Evolutionary conservation across 2,329 filamentous ascomycete genomes (phyloP), one percentile per base, ranked within the genome.

Genomic region (Chaetomium strumarium): DNA sequence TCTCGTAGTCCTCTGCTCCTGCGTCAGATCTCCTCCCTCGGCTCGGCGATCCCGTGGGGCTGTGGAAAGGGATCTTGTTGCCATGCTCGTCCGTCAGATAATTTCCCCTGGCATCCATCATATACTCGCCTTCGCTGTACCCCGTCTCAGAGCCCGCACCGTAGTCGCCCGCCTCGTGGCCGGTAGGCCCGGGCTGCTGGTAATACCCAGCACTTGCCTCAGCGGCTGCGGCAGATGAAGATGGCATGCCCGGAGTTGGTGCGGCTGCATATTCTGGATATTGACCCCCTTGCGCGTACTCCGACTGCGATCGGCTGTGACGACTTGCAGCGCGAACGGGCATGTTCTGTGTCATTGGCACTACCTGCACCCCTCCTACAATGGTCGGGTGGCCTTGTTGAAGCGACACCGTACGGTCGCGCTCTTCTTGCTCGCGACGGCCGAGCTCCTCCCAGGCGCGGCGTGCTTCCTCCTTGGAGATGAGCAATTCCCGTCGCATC

Each of bases 391-490:
- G 84, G 7, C 93, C 93, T 57, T 88, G 86, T 63, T 93, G 85
- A 20, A 99, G 75, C n/a, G 89, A 90, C 29, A 83, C 78, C 1
- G 88, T 93, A 42, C 89, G 81, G 58, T 96, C 91, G 6, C 92
- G 83, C 69, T 96, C 92, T 69, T 95, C 89, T 65, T 96, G 90
- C 69, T 97, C 93, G 47, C 90, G 83, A 47, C 92, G 81, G 20
- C 93, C 93, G 1, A 99, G 81, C 69, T 97, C 93, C 72, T 99
- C 93, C 93, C 93, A 99, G 1, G 93, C 93, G 52, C 93, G 83
- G 34, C 92, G 84, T 9, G 93, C 92, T 70, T 99, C 93, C 62
- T 96, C 92, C 66, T 96, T 96, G 37, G 91, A 95, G 56, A 99
- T 99, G 63, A 87, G 81, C 37, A 97, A 76, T 70, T 99, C 93